Conservation (phyloP, 768 basidiomycete genomes). For the Grammothele lineata region DNA sequence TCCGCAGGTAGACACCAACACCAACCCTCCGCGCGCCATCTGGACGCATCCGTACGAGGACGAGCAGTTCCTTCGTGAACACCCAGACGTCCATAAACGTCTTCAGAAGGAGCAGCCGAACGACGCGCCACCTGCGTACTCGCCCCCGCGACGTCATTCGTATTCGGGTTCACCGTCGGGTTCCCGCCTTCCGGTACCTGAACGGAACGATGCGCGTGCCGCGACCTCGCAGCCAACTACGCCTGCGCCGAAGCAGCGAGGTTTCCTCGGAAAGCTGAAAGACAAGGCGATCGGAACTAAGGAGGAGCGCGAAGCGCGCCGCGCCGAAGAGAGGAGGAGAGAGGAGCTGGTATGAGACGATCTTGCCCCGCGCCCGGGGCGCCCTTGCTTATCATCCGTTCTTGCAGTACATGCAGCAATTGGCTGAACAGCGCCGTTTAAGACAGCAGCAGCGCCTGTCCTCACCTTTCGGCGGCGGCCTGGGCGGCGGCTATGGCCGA, state of each 20-base stretch:
- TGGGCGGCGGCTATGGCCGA: neutral
- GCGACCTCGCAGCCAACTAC: conserved; percentile 18
- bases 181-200: conserved; percentile 9
- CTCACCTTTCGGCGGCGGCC: conserved; percentile 1
- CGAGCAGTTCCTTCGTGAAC: conserved; percentile 52
- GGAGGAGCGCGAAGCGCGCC: conserved; percentile 50
- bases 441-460: conserved; percentile 16
- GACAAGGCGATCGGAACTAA: conserved; percentile 62
- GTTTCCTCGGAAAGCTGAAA: conserved; percentile 57
- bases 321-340: conserved; percentile 28
- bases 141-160: conserved; percentile 26
- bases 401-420: conserved; percentile 17
- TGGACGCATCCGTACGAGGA: conserved; percentile 76
- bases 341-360: conserved; percentile 16
- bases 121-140: conserved; percentile 22
- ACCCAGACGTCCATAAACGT: conserved; percentile 45
- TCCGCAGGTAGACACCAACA: conserved; percentile 56
- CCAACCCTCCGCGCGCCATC: conserved; percentile 58
- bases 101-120: conserved; percentile 15
- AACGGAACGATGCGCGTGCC: neutral
- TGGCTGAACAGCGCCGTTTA: conserved; percentile 13
- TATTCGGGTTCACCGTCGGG: conserved; percentile 15
- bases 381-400: neutral
- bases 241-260: conserved; percentile 34
- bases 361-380: neutral